Percentiles rank a stretch among this genome's conserved stretches.
phyloP scores from a whole-genome alignment of 164 flowering plant species.

The Nymphaea colorata region DNA sequence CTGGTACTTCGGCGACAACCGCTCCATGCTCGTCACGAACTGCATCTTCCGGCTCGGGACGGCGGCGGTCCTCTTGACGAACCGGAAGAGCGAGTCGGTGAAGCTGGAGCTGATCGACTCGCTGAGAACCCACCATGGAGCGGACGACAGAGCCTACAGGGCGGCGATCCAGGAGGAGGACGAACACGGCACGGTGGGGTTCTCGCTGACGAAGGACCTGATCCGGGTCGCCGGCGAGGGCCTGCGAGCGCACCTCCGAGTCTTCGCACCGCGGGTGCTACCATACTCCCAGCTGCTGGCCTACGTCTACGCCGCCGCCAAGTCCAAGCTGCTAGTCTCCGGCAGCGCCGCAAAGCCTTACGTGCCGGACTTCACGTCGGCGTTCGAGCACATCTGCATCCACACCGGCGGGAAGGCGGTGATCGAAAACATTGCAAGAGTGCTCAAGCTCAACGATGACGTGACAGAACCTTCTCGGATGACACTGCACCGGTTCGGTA shows the following conservation, averaged over 20 bases:
- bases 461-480: constrained; percentile 53
- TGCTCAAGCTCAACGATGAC: constrained; percentile 22
- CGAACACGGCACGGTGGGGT: constrained; percentile 27
- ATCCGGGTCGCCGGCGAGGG: constrained; percentile 36
- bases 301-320: constrained; percentile 19
- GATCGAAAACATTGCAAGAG: constrained; percentile 23
- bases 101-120: constrained; percentile 33
- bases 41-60: constrained; percentile 53
- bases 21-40: constrained; percentile 50
- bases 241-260: constrained; percentile 24
- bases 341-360: constrained; percentile 12
- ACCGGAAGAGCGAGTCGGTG: constrained; percentile 16
- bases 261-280: constrained; percentile 33
- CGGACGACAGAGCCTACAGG: constrained; percentile 30
- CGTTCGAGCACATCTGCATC: constrained; percentile 49
- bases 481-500: constrained; percentile 49
- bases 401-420: constrained; percentile 72
- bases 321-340: constrained; percentile 5
- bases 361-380: constrained; percentile 38
- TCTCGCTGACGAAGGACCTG: constrained; percentile 54
- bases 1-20: constrained; percentile 49
- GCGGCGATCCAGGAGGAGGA: constrained; percentile 50
- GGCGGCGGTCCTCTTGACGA: constrained; percentile 37
- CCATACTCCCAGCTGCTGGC: constrained; percentile 30
- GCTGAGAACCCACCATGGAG: constrained; percentile 52